These are phyloP conservation scores for Saccharomycopsis fibuligera DNA, from an alignment of 805 yeast species.

Conservation along the genomic window DNA sequence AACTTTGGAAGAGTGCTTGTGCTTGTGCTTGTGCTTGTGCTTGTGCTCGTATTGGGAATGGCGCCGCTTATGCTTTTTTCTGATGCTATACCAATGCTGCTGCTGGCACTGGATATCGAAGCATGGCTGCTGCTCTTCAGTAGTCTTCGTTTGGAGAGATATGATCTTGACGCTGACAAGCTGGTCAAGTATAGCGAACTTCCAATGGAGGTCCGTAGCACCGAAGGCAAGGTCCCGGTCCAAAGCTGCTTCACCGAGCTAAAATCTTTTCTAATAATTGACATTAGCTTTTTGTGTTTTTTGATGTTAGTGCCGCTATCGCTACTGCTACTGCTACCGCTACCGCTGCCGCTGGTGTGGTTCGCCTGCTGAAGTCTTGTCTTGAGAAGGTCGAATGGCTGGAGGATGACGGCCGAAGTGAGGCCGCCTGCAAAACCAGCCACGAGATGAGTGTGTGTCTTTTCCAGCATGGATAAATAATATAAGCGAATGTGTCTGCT, in stretches of 20 bases:
- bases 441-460: slow-evolving; percentile 66
- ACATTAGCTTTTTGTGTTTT: too few species aligned
- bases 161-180: slow-evolving; percentile 53
- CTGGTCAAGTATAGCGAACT: slow-evolving; percentile 80
- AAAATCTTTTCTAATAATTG: slow-evolving; percentile 1
- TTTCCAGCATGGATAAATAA: too few species aligned
- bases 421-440: slow-evolving; percentile 93
- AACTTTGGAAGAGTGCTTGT: slow-evolving; percentile 77
- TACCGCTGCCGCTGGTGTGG: too few species aligned
- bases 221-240: slow-evolving; percentile 93
- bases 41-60: too few species aligned
- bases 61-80: slow-evolving; percentile 2
- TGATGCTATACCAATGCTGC: background rate
- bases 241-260: slow-evolving; percentile 50
- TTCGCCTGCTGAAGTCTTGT: slow-evolving; percentile 74
- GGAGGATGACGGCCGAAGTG: slow-evolving; percentile 80
- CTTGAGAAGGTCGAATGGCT: slow-evolving; percentile 91
- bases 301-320: too few species aligned
- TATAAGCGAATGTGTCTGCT: too few species aligned
- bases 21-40: too few species aligned
- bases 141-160: slow-evolving; percentile 35
- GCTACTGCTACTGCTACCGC: too few species aligned
- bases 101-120: too few species aligned
- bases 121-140: too few species aligned
- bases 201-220: slow-evolving; percentile 83